Evolutionary conservation across 768 basidiomycete species (phyloP), one percentile per base, ranked within the genome.

Genomic region (Amanita brunnescens): DNA sequence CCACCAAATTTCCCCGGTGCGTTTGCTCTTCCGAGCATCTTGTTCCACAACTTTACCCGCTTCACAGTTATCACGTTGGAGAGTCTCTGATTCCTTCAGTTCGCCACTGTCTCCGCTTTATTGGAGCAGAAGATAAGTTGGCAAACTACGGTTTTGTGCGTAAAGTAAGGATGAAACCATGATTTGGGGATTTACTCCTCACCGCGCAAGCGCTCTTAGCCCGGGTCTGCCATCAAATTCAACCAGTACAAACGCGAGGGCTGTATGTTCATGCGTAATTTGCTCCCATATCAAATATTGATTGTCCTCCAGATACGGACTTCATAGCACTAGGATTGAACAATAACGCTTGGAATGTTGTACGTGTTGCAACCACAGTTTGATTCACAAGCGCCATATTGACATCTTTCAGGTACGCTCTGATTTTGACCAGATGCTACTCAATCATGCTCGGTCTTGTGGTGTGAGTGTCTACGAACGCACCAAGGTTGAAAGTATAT

Each of bases 241-340:
- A 80, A 80, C 57, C 78, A 80, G 57, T 77, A 66, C 59, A 81
- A 81, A 61, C 74, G 75, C n/a, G 80, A 81, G 70, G 80, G 79
- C 45, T 81, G 80, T 79, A 58, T 60, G 78, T 68, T 4, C 29
- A 54, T 12, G 34, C 23, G 54, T 48, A 54, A 3, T 21, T 33
- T 21, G 30, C 6, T 38, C 47, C 44, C 18, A 48, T 51, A 46
- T 33, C 33, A 30, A 38, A 34, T 47, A 21, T 38, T 50, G 41
- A 39, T 2, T 32, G 49, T 42, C 29, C 20, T 24, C 35, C 48
- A 82, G 80, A 81, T 58, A 83, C 80, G 6, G 79, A 81, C 61
- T 81, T 81, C 56, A 60, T 80, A 24, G 76, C 78, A 18, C 59
- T 80, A 46, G 75, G 78, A 8, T 67, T 69, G 23, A 64, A 79